Percentiles rank a stretch among this genome's conserved stretches.
Conservation (phyloP, 75 land plant species). For the Cupressus sempervirens region DNA sequence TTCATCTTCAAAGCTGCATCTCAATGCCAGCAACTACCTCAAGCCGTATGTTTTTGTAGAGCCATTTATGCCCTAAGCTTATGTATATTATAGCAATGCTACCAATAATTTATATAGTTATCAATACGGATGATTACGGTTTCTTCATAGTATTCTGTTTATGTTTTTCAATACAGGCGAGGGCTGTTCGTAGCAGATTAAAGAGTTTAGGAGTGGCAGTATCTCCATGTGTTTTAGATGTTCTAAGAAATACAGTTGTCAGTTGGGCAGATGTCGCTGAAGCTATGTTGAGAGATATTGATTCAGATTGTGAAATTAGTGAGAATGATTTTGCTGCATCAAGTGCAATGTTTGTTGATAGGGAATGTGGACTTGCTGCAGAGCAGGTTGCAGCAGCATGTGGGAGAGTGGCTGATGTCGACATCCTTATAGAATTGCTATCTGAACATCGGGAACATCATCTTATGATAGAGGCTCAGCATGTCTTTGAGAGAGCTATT, state of each 20-base stretch:
- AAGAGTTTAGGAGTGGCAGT: slow-evolving; percentile 72
- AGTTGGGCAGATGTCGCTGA: slow-evolving; percentile 71
- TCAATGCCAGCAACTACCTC: slow-evolving; percentile 73
- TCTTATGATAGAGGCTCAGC: slow-evolving; percentile 75
- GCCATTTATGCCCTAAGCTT: not conserved
- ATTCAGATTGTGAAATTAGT: slow-evolving; percentile 54
- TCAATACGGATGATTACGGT: not conserved
- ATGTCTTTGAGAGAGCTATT: slow-evolving; percentile 83
- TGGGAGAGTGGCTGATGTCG: slow-evolving; percentile 76
- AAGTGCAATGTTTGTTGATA: slow-evolving; percentile 28
- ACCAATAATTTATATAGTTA: not conserved
- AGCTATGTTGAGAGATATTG: slow-evolving; percentile 74
- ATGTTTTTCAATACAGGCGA: slow-evolving; percentile 42
- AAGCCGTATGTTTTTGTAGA: slow-evolving; percentile 54
- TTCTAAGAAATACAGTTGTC: slow-evolving; percentile 61
- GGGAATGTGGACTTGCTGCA: slow-evolving; percentile 41
- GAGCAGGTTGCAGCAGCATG: slow-evolving; percentile 47
- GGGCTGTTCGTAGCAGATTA: slow-evolving; percentile 68
- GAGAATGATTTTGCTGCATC: slow-evolving; percentile 34
- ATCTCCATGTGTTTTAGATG: slow-evolving; percentile 74
- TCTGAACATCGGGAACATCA: slow-evolving; percentile 49
- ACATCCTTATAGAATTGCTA: slow-evolving; percentile 84
- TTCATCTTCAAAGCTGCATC: slow-evolving; percentile 89
- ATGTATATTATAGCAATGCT: not conserved
- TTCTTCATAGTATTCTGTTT: not conserved